Percentiles rank a stretch among this genome's conserved stretches.
These are phyloP conservation scores for Lentinula sp. DNA, from an alignment of 768 basidiomycete genomes.

Conservation along the genomic window DNA sequence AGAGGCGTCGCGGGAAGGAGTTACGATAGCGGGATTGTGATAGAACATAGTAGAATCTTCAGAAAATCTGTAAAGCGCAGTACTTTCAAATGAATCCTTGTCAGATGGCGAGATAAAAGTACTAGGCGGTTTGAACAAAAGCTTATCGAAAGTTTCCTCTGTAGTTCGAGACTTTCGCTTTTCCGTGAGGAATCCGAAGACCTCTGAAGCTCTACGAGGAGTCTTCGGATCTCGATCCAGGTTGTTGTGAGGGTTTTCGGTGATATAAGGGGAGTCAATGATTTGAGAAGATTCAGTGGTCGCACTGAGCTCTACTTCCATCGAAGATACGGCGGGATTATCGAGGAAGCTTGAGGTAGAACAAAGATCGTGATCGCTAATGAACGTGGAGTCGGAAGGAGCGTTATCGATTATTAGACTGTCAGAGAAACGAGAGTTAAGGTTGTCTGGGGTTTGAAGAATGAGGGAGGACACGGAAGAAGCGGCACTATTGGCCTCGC, in stretches of 20 bases:
- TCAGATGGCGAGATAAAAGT: constrained; percentile 35
- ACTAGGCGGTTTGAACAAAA: constrained; percentile 33
- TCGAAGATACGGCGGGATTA: constrained; percentile 58
- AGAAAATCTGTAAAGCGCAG: constrained; percentile 12
- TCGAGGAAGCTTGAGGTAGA: constrained; percentile 28
- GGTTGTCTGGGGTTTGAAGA: constrained; percentile 46
- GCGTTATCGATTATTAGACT: constrained; percentile 21
- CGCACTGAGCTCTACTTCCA: constrained; percentile 69
- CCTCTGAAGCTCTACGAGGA: constrained; percentile 66
- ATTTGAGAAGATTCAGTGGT: constrained; percentile 28
- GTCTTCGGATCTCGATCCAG: constrained; percentile 32
- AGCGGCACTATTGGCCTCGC: constrained; percentile 37
- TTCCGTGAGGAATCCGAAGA: constrained; percentile 67
- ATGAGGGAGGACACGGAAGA: constrained; percentile 44
- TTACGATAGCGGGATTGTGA: constrained; percentile 7
- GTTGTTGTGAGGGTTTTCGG: not conserved
- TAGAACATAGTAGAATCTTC: constrained; percentile 8
- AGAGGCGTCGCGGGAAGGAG: constrained; percentile 9
- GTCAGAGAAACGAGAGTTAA: constrained; percentile 30
- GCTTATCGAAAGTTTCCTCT: constrained; percentile 27
- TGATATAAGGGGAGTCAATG: constrained; percentile 23
- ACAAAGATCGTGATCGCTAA: constrained; percentile 43
- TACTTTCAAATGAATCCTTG: constrained; percentile 15
- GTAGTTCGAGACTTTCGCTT: constrained; percentile 27
- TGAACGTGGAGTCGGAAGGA: constrained; percentile 32